Evolutionary conservation across 768 basidiomycete species (phyloP).

Genomic region (Goffeauzyma gilvescens): DNA sequence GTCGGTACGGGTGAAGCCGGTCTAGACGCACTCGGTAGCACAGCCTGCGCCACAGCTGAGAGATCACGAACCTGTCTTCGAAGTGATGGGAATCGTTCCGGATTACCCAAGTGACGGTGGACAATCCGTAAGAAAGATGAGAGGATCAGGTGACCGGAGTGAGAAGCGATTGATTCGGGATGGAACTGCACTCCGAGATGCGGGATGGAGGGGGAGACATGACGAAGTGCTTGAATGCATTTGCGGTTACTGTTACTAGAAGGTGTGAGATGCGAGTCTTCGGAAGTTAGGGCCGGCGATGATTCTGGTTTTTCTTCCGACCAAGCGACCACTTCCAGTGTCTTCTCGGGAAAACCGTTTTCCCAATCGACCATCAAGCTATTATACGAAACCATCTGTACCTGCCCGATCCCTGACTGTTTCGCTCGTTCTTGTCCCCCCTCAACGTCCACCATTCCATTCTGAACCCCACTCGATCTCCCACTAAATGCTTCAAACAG

Average conservation of each 20-base stretch:
- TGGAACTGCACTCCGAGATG: conserved; percentile 32
- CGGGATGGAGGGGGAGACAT: too few relatives aligned
- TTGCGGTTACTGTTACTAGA: too few relatives aligned
- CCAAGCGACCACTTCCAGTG: conserved; percentile 27
- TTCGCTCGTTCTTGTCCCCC: not conserved
- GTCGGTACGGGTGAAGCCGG: not conserved
- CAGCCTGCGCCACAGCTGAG: too few relatives aligned
- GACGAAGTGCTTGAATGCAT: too few relatives aligned
- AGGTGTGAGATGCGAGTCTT: too few relatives aligned
- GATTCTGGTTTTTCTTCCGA: conserved; percentile 2
- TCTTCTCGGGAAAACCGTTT: conserved; percentile 17
- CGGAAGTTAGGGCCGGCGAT: too few relatives aligned
- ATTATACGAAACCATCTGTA: conserved; percentile 30
- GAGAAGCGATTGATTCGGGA: conserved; percentile 29
- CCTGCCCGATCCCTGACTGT: conserved; percentile 3
- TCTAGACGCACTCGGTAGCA: not conserved
- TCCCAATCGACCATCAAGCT: conserved; percentile 24
- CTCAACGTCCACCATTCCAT: not conserved
- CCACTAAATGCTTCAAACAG: too few relatives aligned
- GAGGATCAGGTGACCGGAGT: conserved; percentile 18
- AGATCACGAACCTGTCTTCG: too few relatives aligned
- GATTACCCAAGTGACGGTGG: too few relatives aligned
- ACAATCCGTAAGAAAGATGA: conserved; percentile 19
- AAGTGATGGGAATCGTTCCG: too few relatives aligned
- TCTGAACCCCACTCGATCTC: not conserved